Evolutionary conservation across 2,329 filamentous ascomycete species (phyloP).

Genomic region (Claviceps sorghi): DNA sequence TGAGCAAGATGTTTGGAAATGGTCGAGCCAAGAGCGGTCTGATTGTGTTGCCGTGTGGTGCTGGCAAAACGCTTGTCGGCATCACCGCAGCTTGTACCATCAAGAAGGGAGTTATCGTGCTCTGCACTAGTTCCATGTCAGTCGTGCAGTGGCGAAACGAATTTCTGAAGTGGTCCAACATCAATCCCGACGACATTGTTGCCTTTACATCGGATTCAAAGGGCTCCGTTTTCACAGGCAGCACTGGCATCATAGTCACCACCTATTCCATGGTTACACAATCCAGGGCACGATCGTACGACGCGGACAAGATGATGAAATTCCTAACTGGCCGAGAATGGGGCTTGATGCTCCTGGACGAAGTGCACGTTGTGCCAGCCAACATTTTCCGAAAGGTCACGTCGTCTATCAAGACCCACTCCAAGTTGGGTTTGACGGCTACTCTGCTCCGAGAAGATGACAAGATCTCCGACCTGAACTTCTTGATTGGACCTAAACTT

Average conservation of each 20-base stretch:
- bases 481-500: slow-evolving; percentile 89
- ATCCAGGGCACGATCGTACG: slow-evolving; percentile 71
- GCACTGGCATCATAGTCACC: slow-evolving; percentile 90
- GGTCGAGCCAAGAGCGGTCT: slow-evolving; percentile 93
- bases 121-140: slow-evolving; percentile 96
- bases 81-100: slow-evolving; percentile 96
- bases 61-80: slow-evolving; percentile 94
- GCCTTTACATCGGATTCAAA: slow-evolving; percentile 94
- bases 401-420: slow-evolving; percentile 82
- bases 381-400: slow-evolving; percentile 94
- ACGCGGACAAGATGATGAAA: slow-evolving; percentile 95
- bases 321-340: slow-evolving; percentile 82
- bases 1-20: slow-evolving; percentile 99
- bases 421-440: slow-evolving; percentile 86
- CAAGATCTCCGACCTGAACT: slow-evolving; percentile 95
- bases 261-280: slow-evolving; percentile 99
- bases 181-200: slow-evolving; percentile 78
- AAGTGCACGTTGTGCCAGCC: slow-evolving; percentile 94
- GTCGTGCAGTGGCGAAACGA: slow-evolving; percentile 94
- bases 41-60: slow-evolving; percentile 90
- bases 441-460: slow-evolving; percentile 92
- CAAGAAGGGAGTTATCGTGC: slow-evolving; percentile 87
- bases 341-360: slow-evolving; percentile 93
- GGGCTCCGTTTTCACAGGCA: slow-evolving; percentile 59
- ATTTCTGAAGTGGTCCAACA: slow-evolving; percentile 97